phyloP scores from a whole-genome alignment of 2,329 filamentous ascomycete genomes.

The Cladobotryum mycophilum region DNA sequence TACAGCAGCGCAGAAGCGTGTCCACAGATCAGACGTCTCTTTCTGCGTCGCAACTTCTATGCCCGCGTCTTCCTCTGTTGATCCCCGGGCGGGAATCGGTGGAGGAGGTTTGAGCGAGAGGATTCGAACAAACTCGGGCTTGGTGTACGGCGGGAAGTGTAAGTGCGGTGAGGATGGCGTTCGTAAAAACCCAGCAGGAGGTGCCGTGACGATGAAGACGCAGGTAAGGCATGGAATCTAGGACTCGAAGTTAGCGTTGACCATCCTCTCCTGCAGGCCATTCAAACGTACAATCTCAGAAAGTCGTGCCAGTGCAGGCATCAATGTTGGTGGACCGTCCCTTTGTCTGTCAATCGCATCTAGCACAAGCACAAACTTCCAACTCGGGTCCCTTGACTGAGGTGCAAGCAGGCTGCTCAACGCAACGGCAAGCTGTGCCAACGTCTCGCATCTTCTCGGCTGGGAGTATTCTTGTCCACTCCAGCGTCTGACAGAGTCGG shows the following conservation, averaged over 20 bases:
- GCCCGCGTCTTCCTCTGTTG: neutral
- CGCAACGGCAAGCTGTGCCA: conserved; percentile 70
- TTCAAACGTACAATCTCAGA: conserved; percentile 63
- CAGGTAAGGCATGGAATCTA: conserved; percentile 74
- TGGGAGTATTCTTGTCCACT: conserved; percentile 15
- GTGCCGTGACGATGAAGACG: conserved; percentile 69
- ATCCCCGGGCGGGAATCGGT: conserved; percentile 40
- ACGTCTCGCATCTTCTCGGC: conserved; percentile 67
- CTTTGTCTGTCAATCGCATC: conserved; percentile 82
- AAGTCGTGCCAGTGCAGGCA: conserved; percentile 74
- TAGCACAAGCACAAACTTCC: conserved; percentile 74
- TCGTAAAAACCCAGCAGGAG: conserved; percentile 63
- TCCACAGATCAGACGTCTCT: conserved; percentile 65
- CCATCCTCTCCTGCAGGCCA: neutral
- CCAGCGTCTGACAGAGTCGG: conserved; percentile 39
- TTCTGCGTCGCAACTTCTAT: conserved; percentile 26
- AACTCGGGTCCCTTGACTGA: conserved; percentile 27
- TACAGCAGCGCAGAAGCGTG: conserved; percentile 73
- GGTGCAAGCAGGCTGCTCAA: conserved; percentile 56
- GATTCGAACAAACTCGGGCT: conserved; percentile 72
- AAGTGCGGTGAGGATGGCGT: conserved; percentile 67
- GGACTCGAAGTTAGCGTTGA: neutral
- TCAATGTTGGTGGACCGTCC: conserved; percentile 70
- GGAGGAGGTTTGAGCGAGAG: conserved; percentile 49
- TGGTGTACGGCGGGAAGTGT: conserved; percentile 78